These are phyloP conservation scores for Erysimum pusillum DNA, from an alignment of 441 rosid species.

Conservation along the genomic window DNA sequence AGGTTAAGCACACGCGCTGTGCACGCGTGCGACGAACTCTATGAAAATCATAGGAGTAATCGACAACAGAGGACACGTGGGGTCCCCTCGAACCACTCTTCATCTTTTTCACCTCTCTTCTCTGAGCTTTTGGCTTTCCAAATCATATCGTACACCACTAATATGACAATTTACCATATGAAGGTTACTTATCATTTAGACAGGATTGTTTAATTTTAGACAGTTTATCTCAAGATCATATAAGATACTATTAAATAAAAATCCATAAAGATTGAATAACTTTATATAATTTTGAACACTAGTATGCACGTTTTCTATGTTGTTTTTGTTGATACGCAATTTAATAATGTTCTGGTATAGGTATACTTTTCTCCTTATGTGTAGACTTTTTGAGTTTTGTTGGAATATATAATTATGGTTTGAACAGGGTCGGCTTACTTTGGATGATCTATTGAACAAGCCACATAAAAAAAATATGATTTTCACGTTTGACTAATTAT, in stretches of 20 bases:
- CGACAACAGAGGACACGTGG: constrained; percentile 47
- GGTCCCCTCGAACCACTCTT: constrained; percentile 43
- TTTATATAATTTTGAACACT: constrained; percentile 6
- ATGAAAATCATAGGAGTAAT: constrained; percentile 22
- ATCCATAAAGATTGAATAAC: neutral
- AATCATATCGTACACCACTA: constrained; percentile 2
- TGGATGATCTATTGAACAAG: constrained; percentile 38
- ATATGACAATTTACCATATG: neutral
- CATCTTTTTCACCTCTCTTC: constrained; percentile 23
- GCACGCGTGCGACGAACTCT: constrained; percentile 49
- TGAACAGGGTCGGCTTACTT: constrained; percentile 41
- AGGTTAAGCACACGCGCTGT: constrained; percentile 47
- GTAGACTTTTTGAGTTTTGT: constrained; percentile 34
- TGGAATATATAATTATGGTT: constrained; percentile 41
- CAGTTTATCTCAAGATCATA: neutral
- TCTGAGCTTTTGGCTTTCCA: constrained; percentile 6
- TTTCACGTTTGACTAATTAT: constrained; percentile 49
- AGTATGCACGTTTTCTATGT: constrained; percentile 40
- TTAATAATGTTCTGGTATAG: constrained; percentile 17
- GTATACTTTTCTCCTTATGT: constrained; percentile 39
- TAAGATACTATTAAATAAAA: neutral
- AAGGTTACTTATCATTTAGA: neutral
- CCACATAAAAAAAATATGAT: constrained; percentile 43
- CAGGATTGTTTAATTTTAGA: neutral
- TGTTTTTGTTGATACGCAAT: constrained; percentile 23